Conservation (phyloP, 306 rosid genomes). For the Acacia melanoxylon region DNA sequence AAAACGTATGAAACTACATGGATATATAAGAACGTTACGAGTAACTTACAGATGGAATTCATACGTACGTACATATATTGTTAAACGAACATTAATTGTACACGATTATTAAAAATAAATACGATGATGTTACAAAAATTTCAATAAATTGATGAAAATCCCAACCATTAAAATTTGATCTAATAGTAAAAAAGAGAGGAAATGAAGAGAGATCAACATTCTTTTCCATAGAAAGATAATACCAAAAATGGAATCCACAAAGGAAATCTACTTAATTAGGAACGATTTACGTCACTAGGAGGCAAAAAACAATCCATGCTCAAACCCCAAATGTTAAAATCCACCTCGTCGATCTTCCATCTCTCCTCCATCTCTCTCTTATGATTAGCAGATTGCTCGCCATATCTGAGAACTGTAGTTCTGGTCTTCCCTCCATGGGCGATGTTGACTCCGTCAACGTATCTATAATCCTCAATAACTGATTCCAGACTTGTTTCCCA, state of each 20-base stretch:
- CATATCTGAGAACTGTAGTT: constrained; percentile 53
- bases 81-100: background rate
- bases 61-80: too few relatives aligned
- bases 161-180: too few relatives aligned
- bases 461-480: constrained; percentile 62
- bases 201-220: too few relatives aligned
- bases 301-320: constrained; percentile 53
- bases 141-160: background rate
- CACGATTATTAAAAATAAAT: background rate
- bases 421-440: constrained; percentile 84
- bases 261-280: background rate
- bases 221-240: background rate
- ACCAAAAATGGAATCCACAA: background rate
- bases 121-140: background rate
- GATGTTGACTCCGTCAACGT: constrained; percentile 80
- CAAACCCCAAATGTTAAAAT: constrained; percentile 62
- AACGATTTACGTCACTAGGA: constrained; percentile 30
- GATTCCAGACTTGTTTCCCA: constrained; percentile 97
- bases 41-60: background rate
- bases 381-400: constrained; percentile 61
- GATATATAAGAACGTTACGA: too few relatives aligned
- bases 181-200: too few relatives aligned
- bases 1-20: too few relatives aligned
- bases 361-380: constrained; percentile 67
- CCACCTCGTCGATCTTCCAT: constrained; percentile 66